phyloP scores from a whole-genome alignment of 768 basidiomycete genomes.

The Trametes cubensis region DNA sequence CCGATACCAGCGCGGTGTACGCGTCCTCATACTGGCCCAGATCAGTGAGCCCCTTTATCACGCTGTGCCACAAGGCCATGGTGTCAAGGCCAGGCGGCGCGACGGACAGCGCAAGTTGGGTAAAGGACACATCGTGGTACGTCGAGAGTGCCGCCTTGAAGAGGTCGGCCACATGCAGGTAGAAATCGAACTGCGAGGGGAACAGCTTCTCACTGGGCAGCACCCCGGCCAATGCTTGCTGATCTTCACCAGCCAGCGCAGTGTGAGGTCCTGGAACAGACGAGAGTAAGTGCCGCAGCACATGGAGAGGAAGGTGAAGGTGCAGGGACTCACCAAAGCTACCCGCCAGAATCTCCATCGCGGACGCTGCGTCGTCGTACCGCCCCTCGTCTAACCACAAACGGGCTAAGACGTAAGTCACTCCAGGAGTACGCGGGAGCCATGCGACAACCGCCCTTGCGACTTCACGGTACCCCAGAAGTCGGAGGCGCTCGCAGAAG shows the following conservation, averaged over 20 bases:
- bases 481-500: constrained; percentile 71
- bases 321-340: constrained; percentile 61
- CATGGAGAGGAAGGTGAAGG: neutral
- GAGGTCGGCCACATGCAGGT: constrained; percentile 72
- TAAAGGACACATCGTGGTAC: constrained; percentile 70
- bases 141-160: constrained; percentile 64
- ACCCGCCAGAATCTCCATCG: constrained; percentile 75
- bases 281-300: constrained; percentile 15
- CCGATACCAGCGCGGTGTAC: constrained; percentile 74
- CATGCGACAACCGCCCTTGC: constrained; percentile 70
- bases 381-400: constrained; percentile 68
- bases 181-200: constrained; percentile 71
- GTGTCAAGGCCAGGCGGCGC: constrained; percentile 57
- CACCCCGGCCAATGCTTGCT: constrained; percentile 60
- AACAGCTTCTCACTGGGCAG: constrained; percentile 60
- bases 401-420: constrained; percentile 71
- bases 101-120: constrained; percentile 78
- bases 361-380: constrained; percentile 69
- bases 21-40: constrained; percentile 84
- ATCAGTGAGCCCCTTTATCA: constrained; percentile 76
- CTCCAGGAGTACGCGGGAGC: constrained; percentile 78
- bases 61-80: constrained; percentile 74
- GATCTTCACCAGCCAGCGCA: constrained; percentile 59
- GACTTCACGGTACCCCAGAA: constrained; percentile 61
- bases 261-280: constrained; percentile 47